Conservation (phyloP, 352 stramenopile genomes). For the Phytophthora hybrid region DNA sequence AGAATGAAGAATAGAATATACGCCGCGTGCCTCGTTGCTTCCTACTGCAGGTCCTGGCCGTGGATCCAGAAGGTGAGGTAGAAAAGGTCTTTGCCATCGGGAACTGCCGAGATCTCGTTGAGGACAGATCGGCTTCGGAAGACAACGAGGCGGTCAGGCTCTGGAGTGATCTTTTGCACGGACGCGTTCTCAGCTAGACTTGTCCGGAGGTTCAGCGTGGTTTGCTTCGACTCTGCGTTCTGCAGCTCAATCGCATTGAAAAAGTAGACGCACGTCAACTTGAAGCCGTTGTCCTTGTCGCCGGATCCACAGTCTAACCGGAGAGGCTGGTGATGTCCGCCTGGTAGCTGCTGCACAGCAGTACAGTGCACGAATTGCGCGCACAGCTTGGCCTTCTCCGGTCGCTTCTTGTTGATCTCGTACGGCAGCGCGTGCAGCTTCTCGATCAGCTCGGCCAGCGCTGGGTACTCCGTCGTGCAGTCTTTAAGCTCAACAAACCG, state of each 20-base stretch:
- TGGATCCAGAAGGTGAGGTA: conserved; percentile 89
- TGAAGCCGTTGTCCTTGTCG: conserved; percentile 82
- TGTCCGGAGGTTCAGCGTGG: conserved; percentile 48
- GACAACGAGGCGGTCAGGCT: conserved; percentile 66
- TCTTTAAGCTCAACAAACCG: conserved; percentile 71
- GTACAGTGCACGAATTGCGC: conserved; percentile 77
- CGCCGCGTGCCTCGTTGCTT: background rate
- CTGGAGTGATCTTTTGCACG: conserved; percentile 43
- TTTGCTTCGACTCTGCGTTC: conserved; percentile 12
- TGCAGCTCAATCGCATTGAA: conserved; percentile 42
- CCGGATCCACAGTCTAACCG: conserved; percentile 73
- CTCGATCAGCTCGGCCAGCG: conserved; percentile 75
- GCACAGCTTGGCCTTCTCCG: conserved; percentile 53
- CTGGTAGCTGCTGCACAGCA: conserved; percentile 55
- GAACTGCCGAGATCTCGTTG: conserved; percentile 69
- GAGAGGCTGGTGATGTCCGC: conserved; percentile 56
- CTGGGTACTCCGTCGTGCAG: conserved; percentile 69
- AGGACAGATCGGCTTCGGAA: conserved; percentile 76
- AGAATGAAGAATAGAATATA: background rate
- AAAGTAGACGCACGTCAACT: conserved; percentile 82
- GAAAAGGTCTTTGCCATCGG: conserved; percentile 46
- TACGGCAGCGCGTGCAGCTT: conserved; percentile 81
- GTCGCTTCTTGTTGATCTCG: conserved; percentile 84
- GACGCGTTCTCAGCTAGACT: conserved; percentile 35
- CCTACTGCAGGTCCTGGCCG: conserved; percentile 55